Base-by-base conservation (phyloP, 495 filamentous ascomycete genomes). In the Hyaloscypha variabilis region DNA sequence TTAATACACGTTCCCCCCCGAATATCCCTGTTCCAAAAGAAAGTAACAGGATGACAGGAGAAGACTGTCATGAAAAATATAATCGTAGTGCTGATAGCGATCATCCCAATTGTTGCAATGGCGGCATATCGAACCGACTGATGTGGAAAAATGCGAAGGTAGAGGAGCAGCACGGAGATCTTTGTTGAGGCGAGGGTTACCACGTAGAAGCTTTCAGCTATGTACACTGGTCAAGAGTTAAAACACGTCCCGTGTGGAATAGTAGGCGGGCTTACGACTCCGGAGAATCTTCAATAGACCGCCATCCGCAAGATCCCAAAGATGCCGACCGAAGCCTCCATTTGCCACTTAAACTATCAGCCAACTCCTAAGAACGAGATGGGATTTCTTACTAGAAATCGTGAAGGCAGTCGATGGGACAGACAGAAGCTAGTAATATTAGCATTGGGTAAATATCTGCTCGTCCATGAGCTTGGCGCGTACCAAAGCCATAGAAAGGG, bases 141-240 rank as follows among this genome's bases (percentile, higher is more conserved):
- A 29, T 78, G 74, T 42, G 78, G 77, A 60, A 84, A 84, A 53
- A 84, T 77, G 36, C 80, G 81, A 26, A 83, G 74, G 71, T 84
- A 84, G 70, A 84, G 83, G 67, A 75, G 76, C 10, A 84, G 77
- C 36, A 84, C 79, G 46, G 79, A 81, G 34, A 83, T 63, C 64
- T 84, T 84, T 39, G 78, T 79, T 21, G 81, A 66, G 19, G 75
- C 71, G 26, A 85, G 73, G 52, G 74, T 69, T 31, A 75, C 66
- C 23, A 79, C 68, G 63, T 81, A 79, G 50, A 81, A 39, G 6
- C 71, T 59, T 58, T 79, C 76, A 53, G 69, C 74, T 59, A 75
- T 72, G 70, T 73, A 82, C 34, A 80, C 76, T 36, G 75, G 13
- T 24, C 73, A 76, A 60, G 11, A 52, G 60, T 51, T 61, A 66